Evolutionary conservation across 2,329 filamentous ascomycete species (phyloP), one percentile per base, ranked within the genome.

Genomic region (Aspergillus alliaceus): DNA sequence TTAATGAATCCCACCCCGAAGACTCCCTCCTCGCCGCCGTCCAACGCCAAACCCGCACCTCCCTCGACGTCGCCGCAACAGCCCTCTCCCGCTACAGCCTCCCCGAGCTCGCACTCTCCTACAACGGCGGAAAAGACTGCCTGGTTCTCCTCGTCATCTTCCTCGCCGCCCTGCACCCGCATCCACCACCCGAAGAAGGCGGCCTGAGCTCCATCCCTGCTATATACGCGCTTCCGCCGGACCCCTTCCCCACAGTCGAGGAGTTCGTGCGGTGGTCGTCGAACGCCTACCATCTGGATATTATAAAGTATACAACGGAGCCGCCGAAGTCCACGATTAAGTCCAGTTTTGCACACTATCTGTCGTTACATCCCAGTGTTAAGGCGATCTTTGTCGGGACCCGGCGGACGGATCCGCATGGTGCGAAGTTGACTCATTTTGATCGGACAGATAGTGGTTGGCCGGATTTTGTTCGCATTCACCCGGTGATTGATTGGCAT

Each of bases 51-150:
- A 89, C 90, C 46, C 84, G 86, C 59, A 79, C 85, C 53, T 88
- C 91, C 24, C 81, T 96, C 68, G 81, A 76, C 22, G 86, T 96
- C 22, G 86, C 97, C 57, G 83, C 86, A 59, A 84, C 91, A 66
- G 90, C 93, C 14, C 79, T 97, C 69, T 76, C 84, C 61, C 83
- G 82, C 69, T 98, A 96, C 74, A 83, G 83, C 87, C 84, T 89
- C 60, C 82, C 88, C 57, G 84, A 96, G 71, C 83, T 98, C 59
- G 91, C 93, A 5, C 82, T 98, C 62, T 96, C 93, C 56, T 99
- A 97, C 78, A 99, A 99, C 68, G 95, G 95, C 70, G 95, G 95
- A 59, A 99, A 99, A 75, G 95, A 98, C 81, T 98, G 93, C 69
- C 88, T 98, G 18, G 93, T 98, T 53, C 86, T 98, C 18, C 82